Percentiles rank a stretch among this genome's conserved stretches.
Evolutionary conservation across 2,329 filamentous ascomycete genomes (phyloP).

Genomic region (Fusarium nygamai): DNA sequence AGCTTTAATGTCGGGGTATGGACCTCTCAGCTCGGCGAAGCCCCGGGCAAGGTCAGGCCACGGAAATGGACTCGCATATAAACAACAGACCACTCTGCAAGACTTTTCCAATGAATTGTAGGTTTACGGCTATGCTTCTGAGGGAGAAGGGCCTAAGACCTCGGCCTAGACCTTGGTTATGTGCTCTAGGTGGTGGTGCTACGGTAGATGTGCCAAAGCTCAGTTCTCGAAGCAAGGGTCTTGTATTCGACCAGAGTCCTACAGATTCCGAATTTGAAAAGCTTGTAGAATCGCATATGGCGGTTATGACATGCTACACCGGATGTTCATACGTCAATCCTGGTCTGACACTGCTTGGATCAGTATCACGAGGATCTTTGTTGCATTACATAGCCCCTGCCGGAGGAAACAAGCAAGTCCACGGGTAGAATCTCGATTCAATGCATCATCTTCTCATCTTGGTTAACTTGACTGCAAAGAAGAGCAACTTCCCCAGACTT

Average conservation of each 20-base stretch:
- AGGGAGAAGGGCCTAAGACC: neutral
- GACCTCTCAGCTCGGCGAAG: constrained; percentile 34
- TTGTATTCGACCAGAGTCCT: neutral
- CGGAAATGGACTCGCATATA: neutral
- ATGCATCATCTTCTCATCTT: neutral
- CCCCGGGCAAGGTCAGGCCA: constrained; percentile 22
- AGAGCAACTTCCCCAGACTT: constrained; percentile 31
- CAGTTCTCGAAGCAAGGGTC: neutral
- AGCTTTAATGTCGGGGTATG: constrained; percentile 35
- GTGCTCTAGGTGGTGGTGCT: neutral
- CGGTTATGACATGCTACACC: neutral
- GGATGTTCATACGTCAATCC: neutral
- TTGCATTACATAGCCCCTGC: neutral
- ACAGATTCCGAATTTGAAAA: neutral
- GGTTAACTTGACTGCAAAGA: constrained; percentile 1
- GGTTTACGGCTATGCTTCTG: neutral
- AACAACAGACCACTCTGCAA: constrained; percentile 17
- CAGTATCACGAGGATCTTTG: constrained; percentile 5
- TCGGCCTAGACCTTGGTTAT: neutral
- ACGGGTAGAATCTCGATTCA: constrained; percentile 12
- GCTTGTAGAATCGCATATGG: neutral
- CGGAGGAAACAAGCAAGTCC: neutral
- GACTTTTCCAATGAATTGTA: neutral
- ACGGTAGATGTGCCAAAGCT: constrained; percentile 15
- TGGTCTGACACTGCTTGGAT: constrained; percentile 11